Evolutionary conservation across 2,329 filamentous ascomycete genomes (phyloP).

Genomic region (Fusarium penzigii): DNA sequence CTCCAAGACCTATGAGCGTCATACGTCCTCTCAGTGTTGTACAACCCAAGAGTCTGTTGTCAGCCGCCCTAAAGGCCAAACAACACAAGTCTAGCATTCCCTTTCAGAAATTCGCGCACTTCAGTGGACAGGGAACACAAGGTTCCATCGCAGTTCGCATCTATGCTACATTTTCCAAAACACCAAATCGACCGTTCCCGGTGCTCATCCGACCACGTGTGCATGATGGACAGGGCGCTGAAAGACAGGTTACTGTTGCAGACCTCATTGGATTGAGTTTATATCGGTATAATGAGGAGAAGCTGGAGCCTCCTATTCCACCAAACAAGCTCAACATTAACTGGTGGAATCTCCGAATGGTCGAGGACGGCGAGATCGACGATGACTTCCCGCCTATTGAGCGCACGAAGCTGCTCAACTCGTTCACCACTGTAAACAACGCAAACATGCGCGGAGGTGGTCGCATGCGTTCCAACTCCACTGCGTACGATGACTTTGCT

Average conservation of each 20-base stretch:
- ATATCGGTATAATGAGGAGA: conserved; percentile 77
- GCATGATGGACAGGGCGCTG: conserved; percentile 63
- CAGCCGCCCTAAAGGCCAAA: conserved; percentile 72
- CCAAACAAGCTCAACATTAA: conserved; percentile 73
- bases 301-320: conserved; percentile 66
- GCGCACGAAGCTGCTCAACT: conserved; percentile 70
- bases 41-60: conserved; percentile 70
- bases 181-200: conserved; percentile 66
- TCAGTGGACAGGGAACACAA: conserved; percentile 76
- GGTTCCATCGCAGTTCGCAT: conserved; percentile 77
- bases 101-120: conserved; percentile 73
- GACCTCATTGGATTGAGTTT: conserved; percentile 81
- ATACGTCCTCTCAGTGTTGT: conserved; percentile 66
- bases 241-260: conserved; percentile 68
- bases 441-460: conserved; percentile 68
- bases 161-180: conserved; percentile 70
- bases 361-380: conserved; percentile 81
- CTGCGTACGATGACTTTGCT: conserved; percentile 81
- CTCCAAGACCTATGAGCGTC: conserved; percentile 67
- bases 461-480: conserved; percentile 66
- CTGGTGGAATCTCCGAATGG: conserved; percentile 80
- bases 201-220: conserved; percentile 70
- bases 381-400: conserved; percentile 81
- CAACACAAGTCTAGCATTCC: conserved; percentile 69
- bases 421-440: conserved; percentile 82